Base-by-base conservation (phyloP, 805 yeast species). In the Alloascoidea hylecoeti region DNA sequence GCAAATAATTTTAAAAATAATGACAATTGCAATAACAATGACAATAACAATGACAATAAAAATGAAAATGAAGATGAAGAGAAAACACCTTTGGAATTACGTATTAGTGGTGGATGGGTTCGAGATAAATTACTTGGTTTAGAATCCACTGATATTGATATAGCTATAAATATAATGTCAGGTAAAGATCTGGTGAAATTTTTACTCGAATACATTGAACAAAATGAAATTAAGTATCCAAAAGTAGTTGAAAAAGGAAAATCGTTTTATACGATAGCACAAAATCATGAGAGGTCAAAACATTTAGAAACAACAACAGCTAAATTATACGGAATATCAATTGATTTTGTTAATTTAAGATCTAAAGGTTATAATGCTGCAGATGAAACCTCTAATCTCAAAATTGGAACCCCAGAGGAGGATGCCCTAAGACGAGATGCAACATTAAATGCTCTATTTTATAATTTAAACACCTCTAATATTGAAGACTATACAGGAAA, bases 101-200 rank as follows among this genome's bases (percentile, higher is more conserved):
- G 98, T 42, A 82, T 92, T 46, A 88, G 96, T 0, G 98, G 98
- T 27, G 98, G 98, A 0, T 89, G 98, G 98, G 98, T 92, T 2
- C 69, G 98, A 48, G 98, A 92, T 56, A 92, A 92, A 58, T 61
- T 92, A 18, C 61, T 92, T 18, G 94, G 95, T 0, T 66, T 68
- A 35, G 74, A 72, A 16, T 77, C 89, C 33, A 76, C 89, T 51
- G 99, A 92, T 55, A 64, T 92, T 18, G 99, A 92, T 49, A 83
- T 92, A 36, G 96, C 96, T 4, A 74, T 92, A 36, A 86, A 92
- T 55, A 66, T 66, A 39, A 59, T 84, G 50, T 72, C 94, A 0
- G 99, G 99, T 0, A 86, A 81, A 49, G 75, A 75, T 23, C 89
- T 92, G 58, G 96, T 95, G 1, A 62, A 63, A 19, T 70, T 69